phyloP scores from a whole-genome alignment of 345 rosid genomes.

The Zanthoxylum bungeanum region DNA sequence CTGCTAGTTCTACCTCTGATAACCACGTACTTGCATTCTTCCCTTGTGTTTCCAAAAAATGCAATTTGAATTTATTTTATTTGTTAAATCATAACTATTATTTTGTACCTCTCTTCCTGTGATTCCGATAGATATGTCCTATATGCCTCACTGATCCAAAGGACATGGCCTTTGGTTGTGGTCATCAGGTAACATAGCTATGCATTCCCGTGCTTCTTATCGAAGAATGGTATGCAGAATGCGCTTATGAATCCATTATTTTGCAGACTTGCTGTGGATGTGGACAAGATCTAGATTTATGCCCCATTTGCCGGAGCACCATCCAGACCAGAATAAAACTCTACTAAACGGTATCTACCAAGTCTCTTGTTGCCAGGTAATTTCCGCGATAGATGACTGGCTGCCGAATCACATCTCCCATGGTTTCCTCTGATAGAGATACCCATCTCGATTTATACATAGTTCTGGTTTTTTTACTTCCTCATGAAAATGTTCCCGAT shows the following conservation, averaged over 20 bases:
- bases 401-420: not conserved
- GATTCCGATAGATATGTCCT: slow-evolving; percentile 48
- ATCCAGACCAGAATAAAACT: slow-evolving; percentile 83
- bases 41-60: not conserved
- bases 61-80: not conserved
- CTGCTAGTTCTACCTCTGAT: slow-evolving; percentile 45
- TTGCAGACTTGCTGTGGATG: slow-evolving; percentile 85
- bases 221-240: slow-evolving; percentile 1
- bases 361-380: not conserved
- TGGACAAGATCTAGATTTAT: slow-evolving; percentile 63
- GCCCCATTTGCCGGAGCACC: slow-evolving; percentile 80
- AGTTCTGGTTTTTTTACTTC: too few relatives aligned
- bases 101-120: not conserved
- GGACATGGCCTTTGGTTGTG: slow-evolving; percentile 80
- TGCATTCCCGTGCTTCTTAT: not conserved
- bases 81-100: not conserved
- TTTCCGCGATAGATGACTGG: slow-evolving; percentile 1
- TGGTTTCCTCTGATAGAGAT: not conserved
- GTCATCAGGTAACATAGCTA: slow-evolving; percentile 65
- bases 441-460: not conserved
- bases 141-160: slow-evolving; percentile 57
- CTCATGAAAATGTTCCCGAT: too few relatives aligned
- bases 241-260: slow-evolving; percentile 8
- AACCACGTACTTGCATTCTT: slow-evolving; percentile 28
- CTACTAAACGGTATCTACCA: slow-evolving; percentile 35